These are phyloP conservation scores for Flaveria linearis DNA, from an alignment of 129 eudicot species.

Conservation along the genomic window DNA sequence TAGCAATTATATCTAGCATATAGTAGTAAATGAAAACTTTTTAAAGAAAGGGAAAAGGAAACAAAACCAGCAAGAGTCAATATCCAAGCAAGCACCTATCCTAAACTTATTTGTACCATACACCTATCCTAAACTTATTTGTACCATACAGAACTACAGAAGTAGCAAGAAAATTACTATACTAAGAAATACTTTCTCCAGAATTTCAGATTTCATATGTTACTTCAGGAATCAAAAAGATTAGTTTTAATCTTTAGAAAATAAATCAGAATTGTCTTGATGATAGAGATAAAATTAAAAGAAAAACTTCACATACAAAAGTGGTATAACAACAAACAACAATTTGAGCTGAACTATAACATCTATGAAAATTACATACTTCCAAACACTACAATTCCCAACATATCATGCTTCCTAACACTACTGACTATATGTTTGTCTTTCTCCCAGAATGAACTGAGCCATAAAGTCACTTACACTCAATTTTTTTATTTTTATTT, in stretches of 20 bases:
- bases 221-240: constrained; percentile 13
- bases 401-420: constrained; percentile 7
- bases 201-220: constrained; percentile 14
- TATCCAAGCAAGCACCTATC: constrained; percentile 15
- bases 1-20: constrained; percentile 17
- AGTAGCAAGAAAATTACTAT: constrained; percentile 7
- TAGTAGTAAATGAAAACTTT: neutral
- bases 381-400: constrained; percentile 22
- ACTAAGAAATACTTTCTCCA: neutral
- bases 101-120: constrained; percentile 22
- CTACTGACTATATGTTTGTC: constrained; percentile 1
- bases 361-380: constrained; percentile 7
- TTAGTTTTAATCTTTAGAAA: neutral
- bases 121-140: constrained; percentile 11
- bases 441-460: constrained; percentile 14
- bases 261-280: neutral
- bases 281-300: neutral
- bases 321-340: neutral
- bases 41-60: neutral
- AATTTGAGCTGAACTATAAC: neutral
- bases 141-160: constrained; percentile 11
- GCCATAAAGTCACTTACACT: constrained; percentile 10
- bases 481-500: no score
- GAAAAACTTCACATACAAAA: constrained; percentile 8
- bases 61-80: neutral